Evolutionary conservation across 2,329 filamentous ascomycete species (phyloP).

Genomic region (Sporothrix globosa): DNA sequence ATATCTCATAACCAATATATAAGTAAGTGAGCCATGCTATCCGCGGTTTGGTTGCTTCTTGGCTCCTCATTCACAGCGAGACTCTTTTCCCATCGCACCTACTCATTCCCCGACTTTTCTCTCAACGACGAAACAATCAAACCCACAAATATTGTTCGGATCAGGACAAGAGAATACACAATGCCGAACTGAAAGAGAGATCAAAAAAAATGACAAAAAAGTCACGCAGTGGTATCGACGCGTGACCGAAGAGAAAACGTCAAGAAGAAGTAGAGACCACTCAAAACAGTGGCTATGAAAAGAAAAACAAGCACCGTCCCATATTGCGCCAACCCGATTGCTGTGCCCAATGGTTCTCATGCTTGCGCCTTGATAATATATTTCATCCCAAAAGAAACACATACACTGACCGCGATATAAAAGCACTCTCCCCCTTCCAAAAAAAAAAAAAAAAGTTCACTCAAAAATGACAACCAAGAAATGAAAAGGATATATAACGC

Average conservation of each 20-base stretch:
- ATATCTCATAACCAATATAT: conserved; percentile 28
- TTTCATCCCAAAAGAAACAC: background rate
- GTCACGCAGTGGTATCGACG: conserved; percentile 33
- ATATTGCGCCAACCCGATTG: conserved; percentile 38
- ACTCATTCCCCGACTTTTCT: background rate
- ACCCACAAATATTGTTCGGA: conserved; percentile 6
- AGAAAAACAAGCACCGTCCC: conserved; percentile 33
- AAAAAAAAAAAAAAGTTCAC: conserved; percentile 11
- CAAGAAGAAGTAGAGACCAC: background rate
- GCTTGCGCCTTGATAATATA: conserved; percentile 31
- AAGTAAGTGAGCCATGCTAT: conserved; percentile 9
- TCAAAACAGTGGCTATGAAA: background rate
- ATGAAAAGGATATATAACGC: background rate
- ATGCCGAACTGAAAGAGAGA: background rate
- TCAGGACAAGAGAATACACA: background rate
- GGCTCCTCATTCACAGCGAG: background rate
- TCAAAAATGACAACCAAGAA: conserved; percentile 26
- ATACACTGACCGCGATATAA: conserved; percentile 9
- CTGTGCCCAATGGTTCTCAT: conserved; percentile 37
- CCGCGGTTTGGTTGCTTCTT: background rate
- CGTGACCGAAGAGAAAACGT: conserved; percentile 26
- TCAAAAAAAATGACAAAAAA: conserved; percentile 7
- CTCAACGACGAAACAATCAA: background rate
- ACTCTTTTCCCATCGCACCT: background rate
- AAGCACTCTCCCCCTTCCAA: background rate